These are phyloP conservation scores for Brassica nigra DNA, from an alignment of 345 rosid species.

Conservation along the genomic window DNA sequence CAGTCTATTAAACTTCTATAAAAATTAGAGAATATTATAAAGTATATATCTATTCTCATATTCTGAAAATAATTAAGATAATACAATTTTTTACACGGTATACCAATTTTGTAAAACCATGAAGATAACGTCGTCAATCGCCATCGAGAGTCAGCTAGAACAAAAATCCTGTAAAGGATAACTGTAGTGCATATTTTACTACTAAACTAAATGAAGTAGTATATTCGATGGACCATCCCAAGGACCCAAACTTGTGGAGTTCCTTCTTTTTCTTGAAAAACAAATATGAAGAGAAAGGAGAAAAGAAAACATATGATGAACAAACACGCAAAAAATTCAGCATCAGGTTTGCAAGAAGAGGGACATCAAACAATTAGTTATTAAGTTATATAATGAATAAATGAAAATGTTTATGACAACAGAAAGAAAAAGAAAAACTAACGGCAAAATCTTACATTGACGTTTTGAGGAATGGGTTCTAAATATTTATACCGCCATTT, in stretches of 20 bases:
- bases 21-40: neutral
- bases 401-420: conserved; percentile 12
- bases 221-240: neutral
- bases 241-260: neutral
- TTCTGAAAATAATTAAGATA: neutral
- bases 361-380: neutral
- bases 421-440: conserved; percentile 11
- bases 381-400: neutral
- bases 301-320: neutral
- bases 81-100: neutral
- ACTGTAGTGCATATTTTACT: neutral
- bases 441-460: conserved; percentile 35
- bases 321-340: conserved; percentile 24
- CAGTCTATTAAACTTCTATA: neutral
- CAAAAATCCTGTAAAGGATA: neutral
- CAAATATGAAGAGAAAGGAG: neutral
- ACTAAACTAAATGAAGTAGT: neutral
- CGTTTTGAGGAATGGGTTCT: conserved; percentile 34
- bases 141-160: neutral
- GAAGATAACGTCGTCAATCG: neutral
- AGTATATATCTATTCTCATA: neutral
- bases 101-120: neutral
- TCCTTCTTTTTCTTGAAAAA: neutral
- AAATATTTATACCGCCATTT: conserved; percentile 14
- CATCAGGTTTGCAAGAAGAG: conserved; percentile 3